phyloP scores from a whole-genome alignment of 1,284 basidiomycete species.

The Amylostereum areolatum region DNA sequence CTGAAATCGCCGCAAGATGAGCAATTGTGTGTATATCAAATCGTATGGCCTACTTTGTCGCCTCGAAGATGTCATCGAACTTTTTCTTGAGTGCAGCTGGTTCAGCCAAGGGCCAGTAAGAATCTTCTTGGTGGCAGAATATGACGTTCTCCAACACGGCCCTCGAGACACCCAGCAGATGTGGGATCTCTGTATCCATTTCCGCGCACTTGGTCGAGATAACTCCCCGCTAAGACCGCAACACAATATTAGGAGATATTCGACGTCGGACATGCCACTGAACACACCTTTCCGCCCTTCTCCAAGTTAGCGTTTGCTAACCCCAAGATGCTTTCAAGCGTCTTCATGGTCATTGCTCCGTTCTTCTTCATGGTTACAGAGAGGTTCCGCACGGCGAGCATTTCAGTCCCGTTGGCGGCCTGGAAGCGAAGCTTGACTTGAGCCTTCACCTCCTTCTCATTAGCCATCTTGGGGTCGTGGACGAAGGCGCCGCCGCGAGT shows the following conservation, averaged over 20 bases:
- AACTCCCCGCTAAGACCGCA: constrained; percentile 57
- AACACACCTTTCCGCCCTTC: constrained; percentile 69
- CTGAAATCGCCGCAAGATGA: constrained; percentile 31
- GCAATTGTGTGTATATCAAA: too few relatives aligned
- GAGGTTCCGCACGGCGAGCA: constrained; percentile 92
- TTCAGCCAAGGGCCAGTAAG: constrained; percentile 96
- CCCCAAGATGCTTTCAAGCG: constrained; percentile 88
- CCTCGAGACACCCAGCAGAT: constrained; percentile 92
- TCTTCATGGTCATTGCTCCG: constrained; percentile 90
- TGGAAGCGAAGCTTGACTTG: constrained; percentile 94
- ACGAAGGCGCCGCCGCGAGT: constrained; percentile 97
- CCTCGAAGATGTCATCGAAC: constrained; percentile 99
- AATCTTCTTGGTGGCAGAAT: constrained; percentile 99
- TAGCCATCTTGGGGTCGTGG: constrained; percentile 98
- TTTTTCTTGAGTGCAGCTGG: constrained; percentile 93
- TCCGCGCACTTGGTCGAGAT: constrained; percentile 97
- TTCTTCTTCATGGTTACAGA: constrained; percentile 93
- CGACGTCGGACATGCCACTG: not conserved
- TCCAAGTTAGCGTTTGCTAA: constrained; percentile 63
- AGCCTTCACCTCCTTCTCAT: constrained; percentile 97
- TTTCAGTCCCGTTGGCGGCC: constrained; percentile 81
- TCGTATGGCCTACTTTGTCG: constrained; percentile 63
- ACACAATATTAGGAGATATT: not conserved
- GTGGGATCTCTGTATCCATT: constrained; percentile 92
- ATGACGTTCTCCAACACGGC: constrained; percentile 98